Base-by-base conservation (phyloP, 2,329 filamentous ascomycete species). In the Coleophoma crateriformis region DNA sequence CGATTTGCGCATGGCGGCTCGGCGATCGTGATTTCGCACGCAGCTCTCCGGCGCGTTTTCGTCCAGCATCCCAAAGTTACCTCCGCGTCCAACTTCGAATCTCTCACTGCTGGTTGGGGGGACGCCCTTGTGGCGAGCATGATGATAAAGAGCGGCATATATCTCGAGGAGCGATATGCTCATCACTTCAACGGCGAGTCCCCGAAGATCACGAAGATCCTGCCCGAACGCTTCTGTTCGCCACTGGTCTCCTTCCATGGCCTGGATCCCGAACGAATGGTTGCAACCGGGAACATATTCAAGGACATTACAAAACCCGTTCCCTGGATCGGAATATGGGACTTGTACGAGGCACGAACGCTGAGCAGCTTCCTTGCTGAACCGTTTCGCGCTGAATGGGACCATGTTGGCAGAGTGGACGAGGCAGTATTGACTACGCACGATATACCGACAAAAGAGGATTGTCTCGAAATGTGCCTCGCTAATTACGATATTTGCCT, bases 1-100 rank as follows among this genome's bases (percentile, higher is more conserved):
- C 70, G 78, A 34, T 82, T 82, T 52, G 78, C 76, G 2, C 78
- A 82, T 53, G 78, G 78, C 35, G 77, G 78, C 4, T 81, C 77
- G 15, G 75, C 71, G 27, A 68, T 80, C 32, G 60, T 81, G 19
- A 65, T 82, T 11, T 82, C 78, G 0, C 71, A 69, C 42, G 73
- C 68, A 34, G 72, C 77, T 37, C 69, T 81, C 61, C 66, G 63
- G n/a, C 65, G 60, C 27, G 66, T 81, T 4, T 74, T 78, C 51
- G 60, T 66, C 48, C 52, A 64, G 20, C 65, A 71, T 47, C 68
- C 69, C 2, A 64, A 70, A 13, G 60, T 75, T 5, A 71, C 77
- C 12, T 64, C 67, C 14, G 62, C 67, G 47, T 72, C 72, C 10
- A 72, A 80, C 53, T 50, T 68, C 13, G 70, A 74, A 48, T 76